A percentile compares a stretch with the other conserved stretches of the same genome.
Conservation (phyloP, 179 eudicot species). For the Gypsophila paniculata region DNA sequence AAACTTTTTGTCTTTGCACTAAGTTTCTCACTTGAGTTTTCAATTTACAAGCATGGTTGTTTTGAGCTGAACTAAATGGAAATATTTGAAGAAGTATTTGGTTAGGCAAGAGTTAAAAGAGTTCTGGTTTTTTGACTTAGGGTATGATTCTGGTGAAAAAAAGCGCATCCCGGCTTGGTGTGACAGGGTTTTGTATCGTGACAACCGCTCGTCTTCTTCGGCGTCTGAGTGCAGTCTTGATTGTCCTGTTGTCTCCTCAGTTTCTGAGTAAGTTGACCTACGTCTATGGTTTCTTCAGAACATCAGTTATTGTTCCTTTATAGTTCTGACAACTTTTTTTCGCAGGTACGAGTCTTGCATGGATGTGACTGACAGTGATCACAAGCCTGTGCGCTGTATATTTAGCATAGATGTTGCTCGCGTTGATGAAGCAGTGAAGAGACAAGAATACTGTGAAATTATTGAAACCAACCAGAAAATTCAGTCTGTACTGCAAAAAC, state of each 20-base stretch:
- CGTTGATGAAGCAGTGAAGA: constrained; percentile 76
- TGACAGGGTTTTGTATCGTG: constrained; percentile 91
- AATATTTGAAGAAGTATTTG: background rate
- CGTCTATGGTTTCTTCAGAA: background rate
- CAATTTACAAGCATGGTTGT: too few relatives aligned
- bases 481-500: constrained; percentile 43
- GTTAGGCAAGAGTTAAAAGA: constrained; percentile 4
- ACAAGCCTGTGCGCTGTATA: constrained; percentile 93
- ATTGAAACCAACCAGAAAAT: constrained; percentile 59
- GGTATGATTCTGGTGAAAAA: constrained; percentile 97
- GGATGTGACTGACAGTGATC: constrained; percentile 99
- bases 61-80: too few relatives aligned
- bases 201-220: constrained; percentile 71
- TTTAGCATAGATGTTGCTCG: constrained; percentile 78
- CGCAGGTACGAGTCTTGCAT: constrained; percentile 93
- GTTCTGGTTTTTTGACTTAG: constrained; percentile 35
- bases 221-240: constrained; percentile 74
- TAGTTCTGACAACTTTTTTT: constrained; percentile 1
- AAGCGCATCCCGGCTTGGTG: constrained; percentile 99
- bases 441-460: constrained; percentile 84
- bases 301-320: background rate
- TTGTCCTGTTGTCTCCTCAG: constrained; percentile 84
- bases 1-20: too few relatives aligned
- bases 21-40: too few relatives aligned
- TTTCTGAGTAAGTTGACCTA: constrained; percentile 55